Base-by-base conservation (phyloP, 106 monocot species). In the Amphibolis antarctica region DNA sequence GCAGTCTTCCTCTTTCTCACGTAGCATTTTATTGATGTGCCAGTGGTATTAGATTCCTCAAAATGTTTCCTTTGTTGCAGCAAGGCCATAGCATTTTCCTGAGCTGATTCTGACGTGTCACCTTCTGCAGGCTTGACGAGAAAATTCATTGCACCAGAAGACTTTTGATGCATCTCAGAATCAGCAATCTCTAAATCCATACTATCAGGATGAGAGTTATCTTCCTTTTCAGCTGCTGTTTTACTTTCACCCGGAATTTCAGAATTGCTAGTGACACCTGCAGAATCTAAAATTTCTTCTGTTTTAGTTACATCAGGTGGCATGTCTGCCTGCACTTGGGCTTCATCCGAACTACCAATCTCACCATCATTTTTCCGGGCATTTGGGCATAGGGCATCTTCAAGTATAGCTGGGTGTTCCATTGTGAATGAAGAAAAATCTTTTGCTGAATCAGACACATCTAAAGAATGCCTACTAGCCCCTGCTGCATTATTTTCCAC, bases 11-110 rank as follows among this genome's bases (percentile, higher is more conserved):
- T 65, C 18, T 20, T 42, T 62, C 65, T 52, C n/a, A 9, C 48
- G 12, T 52, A 65, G n/a, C 50, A 65, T 51, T 51, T 52, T 1
- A 51, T 30, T 49, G 65, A 48, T 65, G 49, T 18, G 18, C 10
- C 12, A 25, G 18, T 18, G n/a, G 25, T 44, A 62, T 42, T 18
- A 36, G 27, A 26, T 51, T 28, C 44, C 19, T 20, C 22, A 60
- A 46, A 10, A 22, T 26, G 60, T 24, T 48, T 27, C 29, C 43
- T 48, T 22, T 64, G 45, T 66, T 23, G 64, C 50, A 52, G 18
- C 23, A 28, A 18, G 30, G 36, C 19, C 19, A 19, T 27, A 42
- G 9, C 21, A 54, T 3, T n/a, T 36, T 9, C n/a, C 49, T 45
- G 68, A 28, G 5, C 43, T 50, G 60, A 42, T 43, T 36, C 42